Conservation (phyloP, 257 asterid genomes). For the Rehmannia glutinosa region DNA sequence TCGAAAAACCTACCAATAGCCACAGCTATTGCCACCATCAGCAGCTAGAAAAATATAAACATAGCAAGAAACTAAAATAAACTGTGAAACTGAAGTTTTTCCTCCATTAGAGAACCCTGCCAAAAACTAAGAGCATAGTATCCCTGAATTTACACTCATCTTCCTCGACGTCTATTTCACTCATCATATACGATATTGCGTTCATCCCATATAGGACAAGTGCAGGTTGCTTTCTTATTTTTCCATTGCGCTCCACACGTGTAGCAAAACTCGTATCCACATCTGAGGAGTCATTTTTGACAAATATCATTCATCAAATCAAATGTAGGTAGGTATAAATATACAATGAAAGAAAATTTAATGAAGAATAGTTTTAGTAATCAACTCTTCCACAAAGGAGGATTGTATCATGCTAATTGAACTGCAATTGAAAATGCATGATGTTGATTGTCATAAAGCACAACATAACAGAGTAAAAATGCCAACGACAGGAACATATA, state of each 20-base stretch:
- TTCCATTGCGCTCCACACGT: constrained; percentile 83
- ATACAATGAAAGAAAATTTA: no score
- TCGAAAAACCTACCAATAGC: neutral
- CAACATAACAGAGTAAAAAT: neutral
- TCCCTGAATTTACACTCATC: neutral
- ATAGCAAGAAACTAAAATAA: neutral
- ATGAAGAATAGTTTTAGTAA: no score
- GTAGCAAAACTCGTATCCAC: constrained; percentile 78
- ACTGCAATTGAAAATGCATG: neutral
- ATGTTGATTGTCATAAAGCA: neutral
- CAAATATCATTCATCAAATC: neutral
- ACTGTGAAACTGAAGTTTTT: neutral
- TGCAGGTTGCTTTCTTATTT: constrained; percentile 56
- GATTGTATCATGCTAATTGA: neutral
- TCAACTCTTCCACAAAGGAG: neutral
- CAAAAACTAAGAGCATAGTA: neutral
- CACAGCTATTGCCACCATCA: neutral
- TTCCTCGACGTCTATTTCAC: neutral
- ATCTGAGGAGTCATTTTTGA: constrained; percentile 38
- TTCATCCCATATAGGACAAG: constrained; percentile 66
- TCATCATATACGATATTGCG: constrained; percentile 11
- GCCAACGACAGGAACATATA: neutral
- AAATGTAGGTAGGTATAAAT: neutral
- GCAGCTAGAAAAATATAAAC: neutral
- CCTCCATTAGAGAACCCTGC: neutral